phyloP scores from a whole-genome alignment of 257 asterid species.

The Solanum chiquidenum region DNA sequence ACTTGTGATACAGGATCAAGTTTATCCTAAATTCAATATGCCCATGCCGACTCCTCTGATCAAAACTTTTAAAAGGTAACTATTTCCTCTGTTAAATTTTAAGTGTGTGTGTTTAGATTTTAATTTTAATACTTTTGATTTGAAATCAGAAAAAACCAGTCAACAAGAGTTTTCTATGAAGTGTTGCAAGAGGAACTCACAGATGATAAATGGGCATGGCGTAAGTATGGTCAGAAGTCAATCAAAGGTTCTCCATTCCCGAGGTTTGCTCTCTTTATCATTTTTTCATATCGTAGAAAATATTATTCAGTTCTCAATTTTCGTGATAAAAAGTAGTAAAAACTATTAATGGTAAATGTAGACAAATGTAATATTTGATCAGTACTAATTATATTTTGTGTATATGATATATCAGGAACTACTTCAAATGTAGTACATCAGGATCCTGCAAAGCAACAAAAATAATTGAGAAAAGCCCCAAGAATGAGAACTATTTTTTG shows the following conservation, averaged over 20 bases:
- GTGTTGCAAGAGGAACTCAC: conserved; percentile 63
- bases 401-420: conserved; percentile 23
- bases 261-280: too few relatives aligned
- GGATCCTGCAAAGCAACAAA: conserved; percentile 57
- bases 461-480: conserved; percentile 65
- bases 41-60: conserved; percentile 17
- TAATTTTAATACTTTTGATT: neutral
- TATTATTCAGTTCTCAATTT: too few relatives aligned
- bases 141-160: conserved; percentile 41
- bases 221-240: too few relatives aligned
- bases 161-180: conserved; percentile 25
- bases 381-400: neutral
- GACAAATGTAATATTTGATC: neutral
- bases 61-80: conserved; percentile 40
- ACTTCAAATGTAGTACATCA: conserved; percentile 12
- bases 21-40: conserved; percentile 14
- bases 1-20: too few relatives aligned
- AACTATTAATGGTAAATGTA: neutral
- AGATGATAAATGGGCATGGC: conserved; percentile 33
- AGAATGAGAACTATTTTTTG: conserved; percentile 30
- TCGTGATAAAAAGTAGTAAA: too few relatives aligned
- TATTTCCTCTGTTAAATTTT: too few relatives aligned
- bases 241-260: too few relatives aligned
- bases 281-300: too few relatives aligned
- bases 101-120: neutral